phyloP scores from a whole-genome alignment of 2,329 filamentous ascomycete species.

The Stylonectria norvegica region DNA sequence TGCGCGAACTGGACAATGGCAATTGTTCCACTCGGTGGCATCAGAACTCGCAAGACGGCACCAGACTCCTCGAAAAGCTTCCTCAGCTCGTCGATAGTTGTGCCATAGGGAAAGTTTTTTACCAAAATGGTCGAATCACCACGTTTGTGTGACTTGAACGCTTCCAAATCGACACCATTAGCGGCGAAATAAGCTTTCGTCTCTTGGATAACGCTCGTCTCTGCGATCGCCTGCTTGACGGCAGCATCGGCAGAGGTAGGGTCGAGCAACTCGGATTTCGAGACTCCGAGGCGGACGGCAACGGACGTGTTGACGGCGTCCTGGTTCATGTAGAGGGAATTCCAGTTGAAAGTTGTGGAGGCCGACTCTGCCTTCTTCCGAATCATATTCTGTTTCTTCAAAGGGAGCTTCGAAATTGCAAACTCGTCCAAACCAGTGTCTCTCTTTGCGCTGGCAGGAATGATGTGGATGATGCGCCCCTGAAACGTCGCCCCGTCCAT shows the following conservation, averaged over 20 bases:
- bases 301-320: constrained; percentile 92
- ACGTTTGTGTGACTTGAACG: constrained; percentile 80
- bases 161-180: constrained; percentile 86
- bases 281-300: constrained; percentile 79
- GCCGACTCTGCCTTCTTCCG: constrained; percentile 79
- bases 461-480: constrained; percentile 84
- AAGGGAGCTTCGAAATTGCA: constrained; percentile 81
- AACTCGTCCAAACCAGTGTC: constrained; percentile 83
- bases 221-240: constrained; percentile 93
- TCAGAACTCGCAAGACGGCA: constrained; percentile 74
- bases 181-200: constrained; percentile 86
- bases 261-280: constrained; percentile 88
- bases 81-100: constrained; percentile 72
- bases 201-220: constrained; percentile 94
- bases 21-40: constrained; percentile 90
- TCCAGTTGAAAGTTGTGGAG: constrained; percentile 87
- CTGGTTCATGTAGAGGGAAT: constrained; percentile 98
- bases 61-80: constrained; percentile 84
- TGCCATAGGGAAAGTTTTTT: constrained; percentile 90
- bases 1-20: constrained; percentile 88
- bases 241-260: constrained; percentile 93
- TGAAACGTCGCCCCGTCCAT: constrained; percentile 87
- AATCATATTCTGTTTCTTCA: constrained; percentile 92
- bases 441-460: constrained; percentile 79
- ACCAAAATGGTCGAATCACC: constrained; percentile 86